Evolutionary conservation across 2,329 filamentous ascomycete genomes (phyloP).

Genomic region (Colletotrichum sp.): DNA sequence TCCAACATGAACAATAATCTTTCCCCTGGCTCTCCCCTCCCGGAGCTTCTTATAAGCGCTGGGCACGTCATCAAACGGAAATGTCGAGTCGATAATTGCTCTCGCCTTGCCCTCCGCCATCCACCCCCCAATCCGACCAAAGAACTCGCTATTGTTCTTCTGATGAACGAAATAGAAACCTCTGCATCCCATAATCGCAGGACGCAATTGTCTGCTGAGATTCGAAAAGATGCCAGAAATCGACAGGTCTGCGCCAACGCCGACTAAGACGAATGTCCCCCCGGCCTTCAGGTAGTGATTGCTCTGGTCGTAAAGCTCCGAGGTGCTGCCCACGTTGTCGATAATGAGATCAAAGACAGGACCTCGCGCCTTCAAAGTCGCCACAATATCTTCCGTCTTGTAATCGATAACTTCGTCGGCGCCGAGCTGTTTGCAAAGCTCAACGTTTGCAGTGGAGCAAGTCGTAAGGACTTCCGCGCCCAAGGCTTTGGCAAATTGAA

Average conservation of each 20-base stretch:
- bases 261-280: slow-evolving; percentile 70
- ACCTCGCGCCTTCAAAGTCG: slow-evolving; percentile 19
- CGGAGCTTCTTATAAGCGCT: slow-evolving; percentile 27
- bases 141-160: slow-evolving; percentile 2
- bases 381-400: slow-evolving; percentile 18
- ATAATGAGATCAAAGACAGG: slow-evolving; percentile 28
- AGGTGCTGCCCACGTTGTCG: slow-evolving; percentile 27
- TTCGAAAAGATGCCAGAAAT: not conserved
- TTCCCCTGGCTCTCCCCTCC: slow-evolving; percentile 25
- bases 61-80: slow-evolving; percentile 25
- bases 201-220: not conserved
- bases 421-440: slow-evolving; percentile 37
- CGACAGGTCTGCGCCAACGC: slow-evolving; percentile 32
- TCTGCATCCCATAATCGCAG: not conserved
- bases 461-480: slow-evolving; percentile 38
- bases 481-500: slow-evolving; percentile 40
- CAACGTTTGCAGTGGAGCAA: slow-evolving; percentile 36
- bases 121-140: slow-evolving; percentile 24
- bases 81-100: slow-evolving; percentile 24
- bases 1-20: slow-evolving; percentile 27
- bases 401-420: slow-evolving; percentile 44
- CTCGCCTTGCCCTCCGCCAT: slow-evolving; percentile 30
- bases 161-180: slow-evolving; percentile 13
- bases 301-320: slow-evolving; percentile 24
- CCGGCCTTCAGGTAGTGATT: slow-evolving; percentile 49